Conservation (phyloP, 495 filamentous ascomycete genomes). For the Filosporella fistucella region DNA sequence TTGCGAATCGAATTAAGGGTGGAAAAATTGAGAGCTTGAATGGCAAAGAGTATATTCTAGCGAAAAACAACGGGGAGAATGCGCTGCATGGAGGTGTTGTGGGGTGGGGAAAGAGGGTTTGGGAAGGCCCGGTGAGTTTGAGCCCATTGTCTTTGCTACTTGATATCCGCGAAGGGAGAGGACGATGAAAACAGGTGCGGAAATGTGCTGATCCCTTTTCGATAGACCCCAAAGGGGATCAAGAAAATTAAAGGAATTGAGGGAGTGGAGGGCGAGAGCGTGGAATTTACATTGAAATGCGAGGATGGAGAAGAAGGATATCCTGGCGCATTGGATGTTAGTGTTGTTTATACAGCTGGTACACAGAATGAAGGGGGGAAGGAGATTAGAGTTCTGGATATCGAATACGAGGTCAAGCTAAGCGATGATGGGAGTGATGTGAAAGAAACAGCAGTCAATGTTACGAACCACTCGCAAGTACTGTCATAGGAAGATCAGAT, state of each 20-base stretch:
- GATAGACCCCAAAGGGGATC: conserved; percentile 48
- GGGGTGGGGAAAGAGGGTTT: conserved; percentile 84
- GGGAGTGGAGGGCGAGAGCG: conserved; percentile 62
- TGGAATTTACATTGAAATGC: conserved; percentile 70
- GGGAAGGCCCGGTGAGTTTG: conserved; percentile 79
- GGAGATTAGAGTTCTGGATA: conserved; percentile 60
- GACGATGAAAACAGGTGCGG: too few relatives aligned
- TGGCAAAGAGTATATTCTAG: conserved; percentile 61
- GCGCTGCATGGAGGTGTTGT: conserved; percentile 73
- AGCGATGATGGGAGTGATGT: conserved; percentile 56
- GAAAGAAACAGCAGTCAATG: conserved; percentile 81
- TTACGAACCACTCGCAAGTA: conserved; percentile 90
- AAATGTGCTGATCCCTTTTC: too few relatives aligned
- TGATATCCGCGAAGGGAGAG: too few relatives aligned
- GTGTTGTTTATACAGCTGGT: conserved; percentile 71
- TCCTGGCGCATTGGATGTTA: conserved; percentile 75
- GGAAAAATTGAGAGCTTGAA: conserved; percentile 71
- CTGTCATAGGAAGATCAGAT: not conserved
- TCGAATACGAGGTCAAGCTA: conserved; percentile 87
- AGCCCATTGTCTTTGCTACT: too few relatives aligned
- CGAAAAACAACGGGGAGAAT: conserved; percentile 73
- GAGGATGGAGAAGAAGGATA: conserved; percentile 79
- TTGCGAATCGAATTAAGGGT: conserved; percentile 79
- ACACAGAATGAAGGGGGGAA: conserved; percentile 59
- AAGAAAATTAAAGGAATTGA: conserved; percentile 38